phyloP scores from a whole-genome alignment of 2,329 filamentous ascomycete species.

The Tolypocladium endophyticum region DNA sequence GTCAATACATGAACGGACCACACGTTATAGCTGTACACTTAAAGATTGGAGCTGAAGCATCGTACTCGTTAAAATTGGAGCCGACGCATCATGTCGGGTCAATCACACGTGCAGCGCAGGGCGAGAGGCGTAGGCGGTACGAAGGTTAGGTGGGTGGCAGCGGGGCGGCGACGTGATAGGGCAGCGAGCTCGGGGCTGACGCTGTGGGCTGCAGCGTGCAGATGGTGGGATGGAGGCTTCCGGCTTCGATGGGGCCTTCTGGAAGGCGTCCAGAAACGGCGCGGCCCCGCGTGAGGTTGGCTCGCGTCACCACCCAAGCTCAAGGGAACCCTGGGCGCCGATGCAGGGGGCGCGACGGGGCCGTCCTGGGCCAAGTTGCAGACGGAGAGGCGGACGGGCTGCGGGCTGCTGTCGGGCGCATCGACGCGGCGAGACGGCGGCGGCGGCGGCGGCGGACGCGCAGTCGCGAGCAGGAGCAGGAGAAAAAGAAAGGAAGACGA shows the following conservation, averaged over 20 bases:
- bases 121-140: too few species aligned
- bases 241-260: conserved; percentile 2
- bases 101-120: too few species aligned
- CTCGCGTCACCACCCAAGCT: not conserved
- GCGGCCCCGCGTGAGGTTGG: not conserved
- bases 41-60: too few species aligned
- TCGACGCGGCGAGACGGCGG: not conserved
- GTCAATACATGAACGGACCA: not conserved
- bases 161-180: not conserved
- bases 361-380: not conserved
- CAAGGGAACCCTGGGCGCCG: not conserved
- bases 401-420: not conserved
- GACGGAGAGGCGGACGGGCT: not conserved
- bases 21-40: too few species aligned
- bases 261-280: conserved; percentile 5
- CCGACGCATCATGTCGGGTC: too few species aligned
- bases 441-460: too few species aligned
- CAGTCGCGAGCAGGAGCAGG: not conserved
- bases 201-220: not conserved
- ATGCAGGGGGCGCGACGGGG: not conserved
- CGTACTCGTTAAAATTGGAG: too few species aligned
- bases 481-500: not conserved
- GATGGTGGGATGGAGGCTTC: not conserved
- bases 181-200: not conserved
- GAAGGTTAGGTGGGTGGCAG: not conserved